These are phyloP conservation scores for Grosmannia clavigera DNA, from an alignment of 2,329 filamentous ascomycete genomes.

Conservation along the genomic window DNA sequence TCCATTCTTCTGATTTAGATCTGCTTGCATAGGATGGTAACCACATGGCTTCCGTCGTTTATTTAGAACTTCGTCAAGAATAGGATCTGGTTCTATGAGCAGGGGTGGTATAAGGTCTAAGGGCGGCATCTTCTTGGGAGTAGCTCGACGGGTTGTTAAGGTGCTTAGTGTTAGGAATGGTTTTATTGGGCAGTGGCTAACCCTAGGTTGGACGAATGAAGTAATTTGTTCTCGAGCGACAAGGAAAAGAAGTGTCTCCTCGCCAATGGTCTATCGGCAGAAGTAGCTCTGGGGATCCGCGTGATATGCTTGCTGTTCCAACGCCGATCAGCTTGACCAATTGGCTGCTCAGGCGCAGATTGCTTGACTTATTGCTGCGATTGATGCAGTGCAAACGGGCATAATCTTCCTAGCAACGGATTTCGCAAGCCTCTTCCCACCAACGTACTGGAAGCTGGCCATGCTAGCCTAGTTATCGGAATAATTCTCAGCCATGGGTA, in stretches of 20 bases:
- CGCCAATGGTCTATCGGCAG: background rate
- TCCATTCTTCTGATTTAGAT: background rate
- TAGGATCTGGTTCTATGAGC: constrained; percentile 27
- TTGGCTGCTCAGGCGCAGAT: no score
- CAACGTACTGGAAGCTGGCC: no score
- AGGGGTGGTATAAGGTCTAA: constrained; percentile 9
- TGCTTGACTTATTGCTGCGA: no score
- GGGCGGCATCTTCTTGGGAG: background rate
- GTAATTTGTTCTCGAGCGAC: background rate
- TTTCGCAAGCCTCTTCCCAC: no score
- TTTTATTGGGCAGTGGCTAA: background rate
- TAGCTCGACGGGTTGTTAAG: background rate
- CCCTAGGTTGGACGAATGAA: background rate
- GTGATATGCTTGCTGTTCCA: background rate
- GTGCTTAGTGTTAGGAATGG: background rate
- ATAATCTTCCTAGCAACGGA: no score
- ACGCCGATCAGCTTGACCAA: background rate
- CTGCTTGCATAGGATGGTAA: constrained; percentile 15
- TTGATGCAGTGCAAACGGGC: no score
- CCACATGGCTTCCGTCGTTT: constrained; percentile 17
- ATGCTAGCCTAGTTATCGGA: no score
- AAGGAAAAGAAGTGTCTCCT: background rate
- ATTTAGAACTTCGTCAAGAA: constrained; percentile 29
- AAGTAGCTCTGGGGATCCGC: background rate
- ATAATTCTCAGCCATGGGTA: no score